phyloP scores from a whole-genome alignment of 73 alveolate species.

The Blepharisma stoltei region DNA sequence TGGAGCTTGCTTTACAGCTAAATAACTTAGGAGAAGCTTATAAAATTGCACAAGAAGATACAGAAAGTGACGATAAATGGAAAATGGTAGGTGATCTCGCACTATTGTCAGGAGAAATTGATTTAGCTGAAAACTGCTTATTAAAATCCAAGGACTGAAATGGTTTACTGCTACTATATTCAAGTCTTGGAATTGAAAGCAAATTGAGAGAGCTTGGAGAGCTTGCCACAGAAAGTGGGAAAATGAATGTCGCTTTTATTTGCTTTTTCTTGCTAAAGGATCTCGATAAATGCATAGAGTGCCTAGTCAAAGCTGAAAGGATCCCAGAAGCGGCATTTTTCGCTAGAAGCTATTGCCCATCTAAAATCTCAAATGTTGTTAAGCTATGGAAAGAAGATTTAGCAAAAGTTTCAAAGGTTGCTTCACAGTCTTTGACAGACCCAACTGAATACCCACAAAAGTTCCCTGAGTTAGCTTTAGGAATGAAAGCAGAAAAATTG shows the following conservation, averaged over 20 bases:
- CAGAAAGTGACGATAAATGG: slow-evolving; percentile 66
- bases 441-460: slow-evolving; percentile 51
- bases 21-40: slow-evolving; percentile 80
- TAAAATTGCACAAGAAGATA: slow-evolving; percentile 70
- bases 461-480: slow-evolving; percentile 34
- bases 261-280: slow-evolving; percentile 65
- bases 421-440: slow-evolving; percentile 42
- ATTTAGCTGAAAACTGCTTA: slow-evolving; percentile 82
- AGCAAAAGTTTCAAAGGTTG: slow-evolving; percentile 43
- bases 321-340: slow-evolving; percentile 94
- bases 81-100: slow-evolving; percentile 95
- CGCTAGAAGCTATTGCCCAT: slow-evolving; percentile 92
- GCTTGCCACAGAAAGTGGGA: slow-evolving; percentile 60
- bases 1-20: slow-evolving; percentile 76
- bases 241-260: slow-evolving; percentile 88
- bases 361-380: slow-evolving; percentile 62
- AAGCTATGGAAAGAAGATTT: slow-evolving; percentile 77
- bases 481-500: slow-evolving; percentile 41
- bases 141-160: slow-evolving; percentile 76
- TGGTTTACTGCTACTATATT: slow-evolving; percentile 72
- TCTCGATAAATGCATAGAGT: slow-evolving; percentile 65
- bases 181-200: slow-evolving; percentile 68
- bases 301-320: slow-evolving; percentile 71
- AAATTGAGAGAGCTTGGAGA: slow-evolving; percentile 68
- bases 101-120: slow-evolving; percentile 74